A percentile compares a stretch with the other conserved stretches of the same genome.
These are phyloP conservation scores for Cytospora schulzeri DNA, from an alignment of 2,329 filamentous ascomycete species.

Conservation along the genomic window DNA sequence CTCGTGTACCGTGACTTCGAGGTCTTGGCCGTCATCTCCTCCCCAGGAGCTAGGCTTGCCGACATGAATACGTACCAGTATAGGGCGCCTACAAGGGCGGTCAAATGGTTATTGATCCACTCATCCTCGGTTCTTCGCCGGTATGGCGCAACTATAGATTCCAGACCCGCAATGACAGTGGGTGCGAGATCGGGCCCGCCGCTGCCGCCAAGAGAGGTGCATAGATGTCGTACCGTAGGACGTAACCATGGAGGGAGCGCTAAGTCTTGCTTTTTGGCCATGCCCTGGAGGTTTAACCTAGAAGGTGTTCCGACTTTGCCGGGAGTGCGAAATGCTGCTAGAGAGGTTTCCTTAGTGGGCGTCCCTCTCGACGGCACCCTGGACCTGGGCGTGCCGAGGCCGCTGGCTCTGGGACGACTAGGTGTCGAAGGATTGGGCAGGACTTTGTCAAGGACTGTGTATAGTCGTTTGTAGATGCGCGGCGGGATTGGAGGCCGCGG, in stretches of 20 bases:
- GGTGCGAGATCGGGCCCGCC: conserved; percentile 64
- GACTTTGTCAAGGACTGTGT: conserved; percentile 75
- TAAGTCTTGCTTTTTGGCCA: conserved; percentile 35
- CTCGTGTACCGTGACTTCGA: conserved; percentile 47
- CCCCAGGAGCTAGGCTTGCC: conserved; percentile 43
- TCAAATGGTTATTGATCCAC: conserved; percentile 51
- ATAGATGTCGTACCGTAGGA: conserved; percentile 66
- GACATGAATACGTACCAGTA: conserved; percentile 62
- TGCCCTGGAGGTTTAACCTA: conserved; percentile 46
- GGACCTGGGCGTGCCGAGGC: conserved; percentile 38
- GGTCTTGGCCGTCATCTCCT: conserved; percentile 18
- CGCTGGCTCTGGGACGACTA: conserved; percentile 34
- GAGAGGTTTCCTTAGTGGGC: conserved; percentile 36
- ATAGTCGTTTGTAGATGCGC: conserved; percentile 81
- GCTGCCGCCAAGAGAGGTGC: conserved; percentile 53
- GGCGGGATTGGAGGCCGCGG: conserved; percentile 77
- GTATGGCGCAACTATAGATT: conserved; percentile 51
- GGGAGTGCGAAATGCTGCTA: conserved; percentile 33
- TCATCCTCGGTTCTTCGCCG: conserved; percentile 50
- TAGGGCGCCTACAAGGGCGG: conserved; percentile 60
- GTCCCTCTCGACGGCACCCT: conserved; percentile 37
- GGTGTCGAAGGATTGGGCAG: conserved; percentile 51
- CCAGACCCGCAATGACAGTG: conserved; percentile 74
- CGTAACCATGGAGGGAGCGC: conserved; percentile 68
- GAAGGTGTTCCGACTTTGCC: conserved; percentile 37